Base-by-base conservation (phyloP, 2,329 filamentous ascomycete genomes). In the Calonectria leucothoes region DNA sequence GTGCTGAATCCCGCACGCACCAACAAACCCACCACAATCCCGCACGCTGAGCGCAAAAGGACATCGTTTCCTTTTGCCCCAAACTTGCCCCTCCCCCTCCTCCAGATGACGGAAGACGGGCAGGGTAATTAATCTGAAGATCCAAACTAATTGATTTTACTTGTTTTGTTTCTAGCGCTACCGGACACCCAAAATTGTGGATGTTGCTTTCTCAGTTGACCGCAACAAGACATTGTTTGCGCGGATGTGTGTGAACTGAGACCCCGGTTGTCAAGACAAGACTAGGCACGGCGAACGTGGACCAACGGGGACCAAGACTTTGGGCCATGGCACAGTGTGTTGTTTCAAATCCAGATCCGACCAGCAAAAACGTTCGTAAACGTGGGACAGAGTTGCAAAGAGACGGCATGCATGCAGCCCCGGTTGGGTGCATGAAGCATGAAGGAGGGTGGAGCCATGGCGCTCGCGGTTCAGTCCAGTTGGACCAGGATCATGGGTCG, bases 381-480 rank as follows among this genome's bases (percentile, higher is more conserved):
- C 61, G 71, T 70, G 66, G 71, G 61, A 73, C 66, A 67, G 67
- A 73, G 63, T 39, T 66, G 31, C 31, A 64, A 51, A 67, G 51
- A 48, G 42, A 42, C 72, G 23, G 49, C 73, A 75, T 64, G 65
- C 73, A 75, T 64, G 71, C 68, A 64, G 57, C 35, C 68, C 64
- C 55, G 48, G 63, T 48, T 68, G 63, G 71, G 23, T 68, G 71
- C 74, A 77, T 77, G 69, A 75, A 73, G 69, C 69, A 74, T 76
- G 65, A 74, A 66, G 69, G 66, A 59, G 57, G 57, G 57, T 73
- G 69, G 69, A 71, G 74, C 59, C 42, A 35, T 66, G 39, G 51
- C 61, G 64, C 67, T 74, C 55, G 52, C 64, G 45, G 66, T 57
- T 75, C 66, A 68, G 45, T 57, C 63, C 39, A 31, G 63, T 45